Percentiles rank a stretch among this genome's conserved stretches.
These are phyloP conservation scores for Tritrichomonas musculus DNA, from an alignment of 208 protist species.

Conservation along the genomic window DNA sequence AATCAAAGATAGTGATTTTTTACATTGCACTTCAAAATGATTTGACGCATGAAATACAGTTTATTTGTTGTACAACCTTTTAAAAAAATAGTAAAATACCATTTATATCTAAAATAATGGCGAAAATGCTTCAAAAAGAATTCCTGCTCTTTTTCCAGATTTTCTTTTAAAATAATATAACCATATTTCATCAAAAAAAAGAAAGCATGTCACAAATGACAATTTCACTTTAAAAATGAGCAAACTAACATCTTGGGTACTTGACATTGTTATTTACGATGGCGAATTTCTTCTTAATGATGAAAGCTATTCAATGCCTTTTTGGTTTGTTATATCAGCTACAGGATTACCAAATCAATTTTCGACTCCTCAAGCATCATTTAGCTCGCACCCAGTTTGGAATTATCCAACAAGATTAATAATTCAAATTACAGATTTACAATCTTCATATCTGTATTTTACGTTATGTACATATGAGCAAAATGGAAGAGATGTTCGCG, in stretches of 20 bases:
- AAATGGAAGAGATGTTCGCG: neutral
- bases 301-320: neutral
- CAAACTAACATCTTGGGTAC: neutral
- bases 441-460: neutral
- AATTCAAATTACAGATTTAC: neutral
- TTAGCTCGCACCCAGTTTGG: neutral
- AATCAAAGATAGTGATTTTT: too few species aligned
- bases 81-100: too few species aligned
- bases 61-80: too few species aligned
- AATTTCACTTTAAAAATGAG: neutral
- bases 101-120: too few species aligned
- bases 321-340: neutral
- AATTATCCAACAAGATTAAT: neutral
- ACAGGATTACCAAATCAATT: neutral
- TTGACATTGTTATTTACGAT: neutral
- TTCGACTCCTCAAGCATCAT: neutral
- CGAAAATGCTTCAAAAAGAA: too few species aligned
- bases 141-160: too few species aligned
- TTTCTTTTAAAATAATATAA: too few species aligned
- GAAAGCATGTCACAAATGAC: too few species aligned
- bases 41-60: too few species aligned
- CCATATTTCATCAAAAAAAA: too few species aligned
- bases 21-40: too few species aligned
- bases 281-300: neutral
- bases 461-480: neutral